A percentile compares a stretch with the other conserved stretches of the same genome.
Conservation (phyloP, 2,329 filamentous ascomycete genomes). For the Parafenestella ontariensis region DNA sequence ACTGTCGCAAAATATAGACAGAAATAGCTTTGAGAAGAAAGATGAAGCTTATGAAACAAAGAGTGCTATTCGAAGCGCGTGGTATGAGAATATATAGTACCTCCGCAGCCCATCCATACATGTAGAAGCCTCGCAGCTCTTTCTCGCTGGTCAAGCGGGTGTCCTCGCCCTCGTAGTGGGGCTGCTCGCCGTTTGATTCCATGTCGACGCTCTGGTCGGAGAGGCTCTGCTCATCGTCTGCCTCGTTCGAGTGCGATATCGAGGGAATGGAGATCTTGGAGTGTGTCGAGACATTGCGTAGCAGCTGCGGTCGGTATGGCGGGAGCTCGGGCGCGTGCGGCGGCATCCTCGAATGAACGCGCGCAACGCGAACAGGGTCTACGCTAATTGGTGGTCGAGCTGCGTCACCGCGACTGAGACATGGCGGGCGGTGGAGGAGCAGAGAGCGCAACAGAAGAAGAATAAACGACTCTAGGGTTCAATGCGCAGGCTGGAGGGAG, state of each 20-base stretch:
- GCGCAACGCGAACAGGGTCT: conserved; percentile 11
- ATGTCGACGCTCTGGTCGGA: conserved; percentile 41
- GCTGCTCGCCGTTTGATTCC: conserved; percentile 41
- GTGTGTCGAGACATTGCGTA: conserved; percentile 40
- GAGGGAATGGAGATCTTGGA: conserved; percentile 45
- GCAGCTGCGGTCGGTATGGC: conserved; percentile 31
- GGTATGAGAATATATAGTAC: conserved; percentile 23
- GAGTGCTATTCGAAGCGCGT: neutral
- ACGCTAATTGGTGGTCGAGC: conserved; percentile 33
- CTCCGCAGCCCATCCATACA: conserved; percentile 94
- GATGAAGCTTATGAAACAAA: neutral
- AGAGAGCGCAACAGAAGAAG: neutral
- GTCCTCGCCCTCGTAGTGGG: conserved; percentile 82
- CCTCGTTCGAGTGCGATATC: conserved; percentile 50
- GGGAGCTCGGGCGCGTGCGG: conserved; percentile 35
- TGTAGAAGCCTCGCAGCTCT: conserved; percentile 94
- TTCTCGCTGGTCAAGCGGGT: conserved; percentile 83
- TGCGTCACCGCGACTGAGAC: conserved; percentile 31
- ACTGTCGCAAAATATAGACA: neutral
- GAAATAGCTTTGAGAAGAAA: neutral
- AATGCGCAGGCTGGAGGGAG: neutral
- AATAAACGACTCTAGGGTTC: neutral
- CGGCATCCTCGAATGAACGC: conserved; percentile 33
- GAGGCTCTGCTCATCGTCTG: conserved; percentile 53
- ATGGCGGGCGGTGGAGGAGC: conserved; percentile 3